Base-by-base conservation (phyloP, 2,329 filamentous ascomycete genomes). In the Byssoonygena ceratinophila region DNA sequence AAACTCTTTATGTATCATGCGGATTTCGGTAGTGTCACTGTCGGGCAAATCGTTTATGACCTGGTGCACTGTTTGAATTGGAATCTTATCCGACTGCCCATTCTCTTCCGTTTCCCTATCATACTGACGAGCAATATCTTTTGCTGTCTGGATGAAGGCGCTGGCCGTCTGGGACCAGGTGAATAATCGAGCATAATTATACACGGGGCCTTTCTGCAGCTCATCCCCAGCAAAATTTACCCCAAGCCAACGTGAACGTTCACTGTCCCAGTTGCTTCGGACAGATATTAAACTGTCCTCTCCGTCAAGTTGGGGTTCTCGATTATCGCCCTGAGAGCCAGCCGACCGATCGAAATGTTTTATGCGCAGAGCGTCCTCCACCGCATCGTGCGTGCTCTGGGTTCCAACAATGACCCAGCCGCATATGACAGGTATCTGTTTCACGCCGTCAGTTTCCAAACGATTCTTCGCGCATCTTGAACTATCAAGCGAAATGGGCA, bases 401-500 rank as follows among this genome's bases (percentile, higher is more conserved):
- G 46, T 49, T 31, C 46, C 46, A 18, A 49, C 46, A 18, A 49
- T 49, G 32, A 49, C 46, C 46, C 46, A 49, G 11, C 46, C 46
- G 31, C 46, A 49, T 16, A 49, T 36, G 2, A 49, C 36, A 11
- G 46, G 46, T 40, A 49, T 40, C 46, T 49, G 20, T 39, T 29
- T 16, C 29, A 20, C 18, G 8, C 20, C 31, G 36, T 49, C 16
- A 49, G 46, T 23, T 8, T 23, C n/a, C 32, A 23, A 46, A 1
- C 7, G 18, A 16, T 23, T n/a, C n/a, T n/a, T n/a, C n/a, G n/a
- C n/a, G n/a, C n/a, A 23, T 36, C 8, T 2, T 37, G 4, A 20
- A 1, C 18, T 23, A 3, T 18, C n/a, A 16, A 9, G 25, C 4
- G 6, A 18, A 37, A 3, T 11, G 2, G 1, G 16, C 8, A 49